These are phyloP conservation scores for Trichoderma brevicompactum DNA, from an alignment of 2,329 filamentous ascomycete species.

Conservation along the genomic window DNA sequence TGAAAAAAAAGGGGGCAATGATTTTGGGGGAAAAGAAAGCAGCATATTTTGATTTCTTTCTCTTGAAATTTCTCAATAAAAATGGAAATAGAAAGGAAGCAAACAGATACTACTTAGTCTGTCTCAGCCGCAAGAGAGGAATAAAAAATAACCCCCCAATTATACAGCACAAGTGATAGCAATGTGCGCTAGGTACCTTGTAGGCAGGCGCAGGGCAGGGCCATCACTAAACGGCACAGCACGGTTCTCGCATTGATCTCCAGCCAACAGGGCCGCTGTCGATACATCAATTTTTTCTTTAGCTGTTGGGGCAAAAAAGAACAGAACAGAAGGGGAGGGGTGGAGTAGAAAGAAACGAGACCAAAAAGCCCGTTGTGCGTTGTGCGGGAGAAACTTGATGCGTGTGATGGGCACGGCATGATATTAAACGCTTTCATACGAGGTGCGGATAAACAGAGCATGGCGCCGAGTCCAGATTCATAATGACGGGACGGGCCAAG, in stretches of 20 bases:
- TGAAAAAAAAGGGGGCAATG: not conserved
- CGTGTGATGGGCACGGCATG: slow-evolving; percentile 24
- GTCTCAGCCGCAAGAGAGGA: too few species aligned
- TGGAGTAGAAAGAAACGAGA: not conserved
- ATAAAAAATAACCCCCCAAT: too few species aligned
- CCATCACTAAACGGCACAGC: not conserved
- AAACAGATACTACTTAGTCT: too few species aligned
- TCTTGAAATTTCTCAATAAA: not conserved
- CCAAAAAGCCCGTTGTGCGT: too few species aligned
- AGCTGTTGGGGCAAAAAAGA: slow-evolving; percentile 21
- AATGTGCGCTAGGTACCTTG: too few species aligned
- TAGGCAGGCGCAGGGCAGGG: not conserved
- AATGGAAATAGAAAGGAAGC: too few species aligned
- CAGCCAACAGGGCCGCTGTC: slow-evolving; percentile 17
- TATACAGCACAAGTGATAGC: too few species aligned
- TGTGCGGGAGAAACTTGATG: not conserved
- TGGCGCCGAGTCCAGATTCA: not conserved
- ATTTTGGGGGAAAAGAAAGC: not conserved
- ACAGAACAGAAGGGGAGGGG: not conserved
- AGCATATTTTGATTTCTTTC: not conserved
- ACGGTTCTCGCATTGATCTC: not conserved
- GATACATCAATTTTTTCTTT: slow-evolving; percentile 1
- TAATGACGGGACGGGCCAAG: not conserved
- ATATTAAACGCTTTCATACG: slow-evolving; percentile 7
- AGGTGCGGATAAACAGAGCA: not conserved